phyloP scores from a whole-genome alignment of 1,284 basidiomycete species.

The Xerocomus nothofagi region DNA sequence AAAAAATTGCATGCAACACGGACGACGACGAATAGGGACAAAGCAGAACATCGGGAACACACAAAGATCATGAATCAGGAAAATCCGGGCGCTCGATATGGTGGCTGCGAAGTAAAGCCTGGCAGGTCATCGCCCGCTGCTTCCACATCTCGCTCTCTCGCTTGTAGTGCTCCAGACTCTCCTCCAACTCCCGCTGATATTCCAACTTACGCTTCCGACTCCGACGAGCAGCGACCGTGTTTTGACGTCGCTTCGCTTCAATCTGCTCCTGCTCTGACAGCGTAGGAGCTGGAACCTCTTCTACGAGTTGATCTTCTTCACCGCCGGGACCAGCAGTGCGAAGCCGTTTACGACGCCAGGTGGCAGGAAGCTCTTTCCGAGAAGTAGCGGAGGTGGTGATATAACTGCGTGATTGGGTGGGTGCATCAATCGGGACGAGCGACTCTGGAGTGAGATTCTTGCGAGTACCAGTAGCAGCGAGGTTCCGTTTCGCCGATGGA shows the following conservation, averaged over 20 bases:
- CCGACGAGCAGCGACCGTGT: constrained; percentile 77
- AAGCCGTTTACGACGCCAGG: constrained; percentile 57
- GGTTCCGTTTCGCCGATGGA: constrained; percentile 32
- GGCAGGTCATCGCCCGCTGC: constrained; percentile 47
- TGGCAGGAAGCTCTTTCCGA: constrained; percentile 53
- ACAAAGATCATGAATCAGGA: constrained; percentile 31
- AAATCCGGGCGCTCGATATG: constrained; percentile 47
- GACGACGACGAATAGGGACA: constrained; percentile 13
- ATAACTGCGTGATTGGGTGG: constrained; percentile 59
- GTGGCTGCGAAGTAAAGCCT: constrained; percentile 48
- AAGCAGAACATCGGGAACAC: constrained; percentile 6
- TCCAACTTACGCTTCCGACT: constrained; percentile 76
- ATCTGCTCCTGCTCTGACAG: constrained; percentile 62
- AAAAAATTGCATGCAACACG: constrained; percentile 6
- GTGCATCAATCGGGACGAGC: constrained; percentile 56
- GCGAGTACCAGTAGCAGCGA: constrained; percentile 48
- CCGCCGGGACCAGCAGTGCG: constrained; percentile 53
- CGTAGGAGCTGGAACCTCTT: constrained; percentile 45
- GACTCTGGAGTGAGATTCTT: constrained; percentile 51
- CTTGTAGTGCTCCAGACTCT: constrained; percentile 46
- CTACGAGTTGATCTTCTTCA: constrained; percentile 48
- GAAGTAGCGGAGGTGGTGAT: constrained; percentile 57
- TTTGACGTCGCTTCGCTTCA: constrained; percentile 75
- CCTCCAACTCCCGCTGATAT: constrained; percentile 64
- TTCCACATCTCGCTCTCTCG: constrained; percentile 58